Evolutionary conservation across 2,329 filamentous ascomycete species (phyloP).

Genomic region (Nothophaeocryptopus gaeumannii): DNA sequence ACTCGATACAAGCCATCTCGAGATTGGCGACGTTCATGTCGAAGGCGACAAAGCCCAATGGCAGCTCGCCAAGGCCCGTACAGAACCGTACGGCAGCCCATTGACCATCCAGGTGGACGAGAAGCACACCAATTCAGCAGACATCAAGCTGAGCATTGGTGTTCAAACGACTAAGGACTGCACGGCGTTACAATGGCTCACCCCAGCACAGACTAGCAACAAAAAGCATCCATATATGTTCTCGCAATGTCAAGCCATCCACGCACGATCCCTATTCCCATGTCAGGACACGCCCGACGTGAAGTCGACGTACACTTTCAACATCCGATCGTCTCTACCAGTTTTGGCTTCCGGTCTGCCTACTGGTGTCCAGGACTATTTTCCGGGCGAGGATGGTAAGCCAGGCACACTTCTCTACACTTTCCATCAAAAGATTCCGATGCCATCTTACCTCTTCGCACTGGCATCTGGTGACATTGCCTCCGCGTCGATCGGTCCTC

Average conservation of each 20-base stretch:
- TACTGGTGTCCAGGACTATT: conserved; percentile 51
- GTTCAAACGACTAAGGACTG: conserved; percentile 82
- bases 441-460: conserved; percentile 93
- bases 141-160: conserved; percentile 29
- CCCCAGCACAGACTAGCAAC: conserved; percentile 88
- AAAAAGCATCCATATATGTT: conserved; percentile 97
- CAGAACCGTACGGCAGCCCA: conserved; percentile 72
- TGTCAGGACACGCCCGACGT: conserved; percentile 97
- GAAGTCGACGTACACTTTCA: conserved; percentile 92
- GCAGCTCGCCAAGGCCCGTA: conserved; percentile 63
- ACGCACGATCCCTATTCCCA: conserved; percentile 88
- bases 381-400: conserved; percentile 53
- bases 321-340: conserved; percentile 78
- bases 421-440: conserved; percentile 88
- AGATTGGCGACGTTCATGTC: conserved; percentile 69
- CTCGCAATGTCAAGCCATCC: conserved; percentile 95
- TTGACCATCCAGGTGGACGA: conserved; percentile 58
- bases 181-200: conserved; percentile 93
- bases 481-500: conserved; percentile 79
- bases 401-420: conserved; percentile 64
- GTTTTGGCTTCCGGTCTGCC: conserved; percentile 88
- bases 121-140: conserved; percentile 37
- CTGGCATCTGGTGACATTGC: conserved; percentile 80
- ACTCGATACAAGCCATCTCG: conserved; percentile 79
- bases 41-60: conserved; percentile 64